Percentiles rank a stretch among this genome's conserved stretches.
phyloP scores from a whole-genome alignment of 164 flowering plant species.

The Cinnamomum micranthum region DNA sequence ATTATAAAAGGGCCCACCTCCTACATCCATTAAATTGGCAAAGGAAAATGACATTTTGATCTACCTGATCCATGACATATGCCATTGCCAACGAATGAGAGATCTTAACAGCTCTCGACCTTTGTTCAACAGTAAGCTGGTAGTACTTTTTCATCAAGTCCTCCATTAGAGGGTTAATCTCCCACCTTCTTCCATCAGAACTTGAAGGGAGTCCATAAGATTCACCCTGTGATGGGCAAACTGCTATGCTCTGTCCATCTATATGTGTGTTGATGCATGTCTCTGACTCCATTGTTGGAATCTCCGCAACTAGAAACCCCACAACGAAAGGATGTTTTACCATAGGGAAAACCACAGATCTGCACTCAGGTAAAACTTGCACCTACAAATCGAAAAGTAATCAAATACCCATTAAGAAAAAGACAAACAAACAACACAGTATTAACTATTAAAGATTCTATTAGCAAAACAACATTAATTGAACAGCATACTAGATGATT shows the following conservation, averaged over 20 bases:
- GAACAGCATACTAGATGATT: constrained; percentile 49
- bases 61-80: constrained; percentile 97
- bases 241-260: constrained; percentile 26
- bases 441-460: not conserved
- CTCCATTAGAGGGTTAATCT: constrained; percentile 32
- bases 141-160: constrained; percentile 23
- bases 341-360: constrained; percentile 84
- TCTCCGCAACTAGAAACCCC: constrained; percentile 93
- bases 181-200: constrained; percentile 29
- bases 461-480: not conserved
- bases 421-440: not conserved
- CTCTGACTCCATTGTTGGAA: constrained; percentile 41
- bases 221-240: constrained; percentile 30
- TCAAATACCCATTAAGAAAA: not conserved
- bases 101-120: constrained; percentile 61
- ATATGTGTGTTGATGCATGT: constrained; percentile 4
- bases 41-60: not conserved
- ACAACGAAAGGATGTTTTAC: constrained; percentile 91
- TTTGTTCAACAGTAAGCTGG: constrained; percentile 59
- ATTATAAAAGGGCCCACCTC: not conserved
- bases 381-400: constrained; percentile 41
- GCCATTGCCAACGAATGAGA: constrained; percentile 83
- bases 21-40: not conserved
- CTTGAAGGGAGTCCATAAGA: constrained; percentile 32
- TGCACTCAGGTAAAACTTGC: constrained; percentile 53